Evolutionary conservation across 805 yeast species (phyloP).

Genomic region (Kodamaea laetipori): DNA sequence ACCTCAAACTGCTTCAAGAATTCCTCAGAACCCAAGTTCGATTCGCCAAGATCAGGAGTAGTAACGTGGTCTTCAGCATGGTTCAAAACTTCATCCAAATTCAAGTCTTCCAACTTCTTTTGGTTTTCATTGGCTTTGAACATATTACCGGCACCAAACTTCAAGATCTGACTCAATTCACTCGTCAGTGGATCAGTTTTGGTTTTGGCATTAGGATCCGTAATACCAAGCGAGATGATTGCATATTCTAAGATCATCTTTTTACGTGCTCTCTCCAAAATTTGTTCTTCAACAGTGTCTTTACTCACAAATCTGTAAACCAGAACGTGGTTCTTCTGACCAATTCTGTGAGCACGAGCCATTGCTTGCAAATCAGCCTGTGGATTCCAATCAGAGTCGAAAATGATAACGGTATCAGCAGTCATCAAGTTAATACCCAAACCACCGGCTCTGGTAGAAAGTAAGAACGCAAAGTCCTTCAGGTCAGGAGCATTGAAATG

Average conservation of each 20-base stretch:
- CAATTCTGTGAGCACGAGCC: conserved; percentile 99
- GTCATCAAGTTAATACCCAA: conserved; percentile 98
- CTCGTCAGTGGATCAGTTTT: conserved; percentile 77
- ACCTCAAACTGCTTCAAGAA: conserved; percentile 96
- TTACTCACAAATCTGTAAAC: conserved; percentile 97
- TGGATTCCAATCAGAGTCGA: conserved; percentile 99
- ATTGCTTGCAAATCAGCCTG: conserved; percentile 99
- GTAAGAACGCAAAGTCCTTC: conserved; percentile 83
- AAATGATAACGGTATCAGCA: conserved; percentile 96
- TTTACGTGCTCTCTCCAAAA: conserved; percentile 92
- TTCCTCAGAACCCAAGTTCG: conserved; percentile 98
- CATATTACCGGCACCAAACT: conserved; percentile 99
- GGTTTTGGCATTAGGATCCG: conserved; percentile 65
- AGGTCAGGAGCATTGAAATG: conserved; percentile 95
- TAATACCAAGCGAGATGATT: conserved; percentile 91
- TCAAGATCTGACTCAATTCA: conserved; percentile 88
- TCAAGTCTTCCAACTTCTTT: conserved; percentile 91
- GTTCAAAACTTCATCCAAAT: conserved; percentile 90
- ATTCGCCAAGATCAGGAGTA: conserved; percentile 94
- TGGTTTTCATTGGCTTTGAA: conserved; percentile 94
- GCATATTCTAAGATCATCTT: conserved; percentile 99
- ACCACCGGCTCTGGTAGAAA: conserved; percentile 98
- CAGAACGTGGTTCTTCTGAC: conserved; percentile 98
- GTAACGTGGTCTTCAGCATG: conserved; percentile 98
- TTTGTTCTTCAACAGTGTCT: conserved; percentile 97